Evolutionary conservation across 257 asterid species (phyloP).

Genomic region (Cruciata laevipes): DNA sequence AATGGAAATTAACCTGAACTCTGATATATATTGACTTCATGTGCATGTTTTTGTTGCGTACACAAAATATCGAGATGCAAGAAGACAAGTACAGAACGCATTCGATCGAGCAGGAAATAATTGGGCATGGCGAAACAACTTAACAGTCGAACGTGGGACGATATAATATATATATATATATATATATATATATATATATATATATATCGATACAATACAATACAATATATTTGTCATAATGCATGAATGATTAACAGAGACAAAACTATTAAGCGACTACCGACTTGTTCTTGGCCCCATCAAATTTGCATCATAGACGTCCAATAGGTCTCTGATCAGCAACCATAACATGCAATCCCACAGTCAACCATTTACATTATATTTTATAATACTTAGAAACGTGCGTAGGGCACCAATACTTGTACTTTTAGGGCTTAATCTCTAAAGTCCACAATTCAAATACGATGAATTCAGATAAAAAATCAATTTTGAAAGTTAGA

Average conservation of each 20-base stretch:
- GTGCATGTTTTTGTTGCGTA: neutral
- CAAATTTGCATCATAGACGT: neutral
- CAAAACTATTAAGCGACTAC: neutral
- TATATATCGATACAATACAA: too few species aligned
- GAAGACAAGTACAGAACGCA: neutral
- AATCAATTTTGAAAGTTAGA: too few species aligned
- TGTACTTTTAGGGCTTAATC: neutral
- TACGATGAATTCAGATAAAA: too few species aligned
- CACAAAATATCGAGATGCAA: neutral
- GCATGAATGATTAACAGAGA: neutral
- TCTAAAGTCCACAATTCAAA: too few species aligned
- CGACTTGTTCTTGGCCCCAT: neutral
- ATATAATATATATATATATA: too few species aligned
- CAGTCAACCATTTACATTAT: neutral
- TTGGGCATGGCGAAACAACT: too few species aligned
- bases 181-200: too few species aligned
- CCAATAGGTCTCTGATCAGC: too few species aligned
- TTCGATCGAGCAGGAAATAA: neutral
- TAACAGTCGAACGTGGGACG: neutral
- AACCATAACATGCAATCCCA: neutral
- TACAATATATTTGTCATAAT: neutral
- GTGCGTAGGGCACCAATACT: neutral
- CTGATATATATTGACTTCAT: neutral
- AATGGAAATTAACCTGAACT: too few species aligned
- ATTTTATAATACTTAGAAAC: neutral